A percentile compares a stretch with the other conserved stretches of the same genome.
These are phyloP conservation scores for Cordyceps cateniannulata DNA, from an alignment of 2,329 filamentous ascomycete genomes.

Conservation along the genomic window DNA sequence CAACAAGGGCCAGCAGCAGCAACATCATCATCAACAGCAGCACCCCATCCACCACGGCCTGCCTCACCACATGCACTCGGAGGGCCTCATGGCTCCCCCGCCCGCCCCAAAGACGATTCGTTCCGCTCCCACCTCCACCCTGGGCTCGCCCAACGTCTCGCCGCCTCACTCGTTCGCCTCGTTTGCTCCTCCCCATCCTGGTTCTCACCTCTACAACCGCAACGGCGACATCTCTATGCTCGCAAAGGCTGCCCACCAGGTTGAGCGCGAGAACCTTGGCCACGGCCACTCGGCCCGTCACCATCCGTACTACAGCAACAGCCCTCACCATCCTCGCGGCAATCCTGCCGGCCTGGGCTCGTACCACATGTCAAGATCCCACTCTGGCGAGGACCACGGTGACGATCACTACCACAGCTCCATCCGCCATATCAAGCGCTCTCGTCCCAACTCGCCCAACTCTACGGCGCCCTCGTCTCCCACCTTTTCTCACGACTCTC, in stretches of 20 bases:
- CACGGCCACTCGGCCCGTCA: conserved; percentile 42
- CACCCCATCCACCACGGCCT: conserved; percentile 33
- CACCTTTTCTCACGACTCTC: conserved; percentile 91
- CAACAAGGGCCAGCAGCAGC: conserved; percentile 64
- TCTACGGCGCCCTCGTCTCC: conserved; percentile 94
- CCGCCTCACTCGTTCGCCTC: conserved; percentile 83
- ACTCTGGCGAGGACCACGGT: conserved; percentile 70
- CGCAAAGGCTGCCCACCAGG: conserved; percentile 54
- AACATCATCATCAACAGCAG: conserved; percentile 30
- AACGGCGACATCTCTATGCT: conserved; percentile 52
- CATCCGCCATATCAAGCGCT: conserved; percentile 74
- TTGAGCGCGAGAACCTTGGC: conserved; percentile 51
- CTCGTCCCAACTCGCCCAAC: conserved; percentile 86
- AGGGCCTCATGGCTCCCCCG: conserved; percentile 73
- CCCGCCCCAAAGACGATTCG: conserved; percentile 71
- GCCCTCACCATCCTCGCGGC: conserved; percentile 43
- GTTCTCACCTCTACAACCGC: conserved; percentile 44
- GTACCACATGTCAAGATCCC: conserved; percentile 91
- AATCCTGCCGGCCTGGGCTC: conserved; percentile 71
- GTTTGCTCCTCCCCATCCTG: conserved; percentile 48
- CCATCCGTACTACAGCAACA: conserved; percentile 47
- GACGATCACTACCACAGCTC: conserved; percentile 69
- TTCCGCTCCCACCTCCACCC: conserved; percentile 78
- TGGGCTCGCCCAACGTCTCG: conserved; percentile 92
- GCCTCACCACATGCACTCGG: conserved; percentile 39